Evolutionary conservation across 805 yeast genomes (phyloP).

Genomic region (Jamesozyma piceae): DNA sequence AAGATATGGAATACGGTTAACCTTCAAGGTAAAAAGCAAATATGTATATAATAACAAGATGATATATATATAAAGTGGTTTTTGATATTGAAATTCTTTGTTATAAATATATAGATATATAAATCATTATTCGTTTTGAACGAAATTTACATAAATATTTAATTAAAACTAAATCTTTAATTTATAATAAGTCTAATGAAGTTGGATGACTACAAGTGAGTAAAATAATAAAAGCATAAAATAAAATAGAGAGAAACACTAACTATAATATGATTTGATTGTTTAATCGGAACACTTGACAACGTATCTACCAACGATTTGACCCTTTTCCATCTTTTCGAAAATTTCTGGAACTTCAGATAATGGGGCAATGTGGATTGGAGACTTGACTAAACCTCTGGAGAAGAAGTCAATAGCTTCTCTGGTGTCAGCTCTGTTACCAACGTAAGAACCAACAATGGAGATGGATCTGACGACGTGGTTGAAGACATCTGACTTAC

Average conservation of each 20-base stretch:
- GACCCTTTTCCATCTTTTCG: constrained; percentile 72
- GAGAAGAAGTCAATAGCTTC: constrained; percentile 70
- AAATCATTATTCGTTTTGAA: background rate
- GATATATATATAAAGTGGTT: no score
- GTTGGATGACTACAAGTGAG: no score
- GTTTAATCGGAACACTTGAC: constrained; percentile 43
- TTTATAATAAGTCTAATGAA: no score
- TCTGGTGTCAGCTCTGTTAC: constrained; percentile 41
- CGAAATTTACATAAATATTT: background rate
- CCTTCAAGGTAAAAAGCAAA: no score
- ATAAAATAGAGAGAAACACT: background rate
- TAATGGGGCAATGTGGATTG: constrained; percentile 67
- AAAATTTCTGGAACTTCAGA: constrained; percentile 61
- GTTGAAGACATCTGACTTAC: constrained; percentile 37
- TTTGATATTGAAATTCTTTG: no score
- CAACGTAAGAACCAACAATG: constrained; percentile 43
- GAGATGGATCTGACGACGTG: constrained; percentile 42
- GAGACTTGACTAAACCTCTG: constrained; percentile 63
- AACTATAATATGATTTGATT: background rate
- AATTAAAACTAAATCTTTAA: no score
- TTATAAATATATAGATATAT: no score
- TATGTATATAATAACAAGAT: no score
- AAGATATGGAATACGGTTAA: no score
- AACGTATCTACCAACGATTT: constrained; percentile 80
- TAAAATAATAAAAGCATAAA: background rate